Evolutionary conservation across 208 protist genomes (phyloP).

Genomic region (Herpetomonas samuelpessoai): DNA sequence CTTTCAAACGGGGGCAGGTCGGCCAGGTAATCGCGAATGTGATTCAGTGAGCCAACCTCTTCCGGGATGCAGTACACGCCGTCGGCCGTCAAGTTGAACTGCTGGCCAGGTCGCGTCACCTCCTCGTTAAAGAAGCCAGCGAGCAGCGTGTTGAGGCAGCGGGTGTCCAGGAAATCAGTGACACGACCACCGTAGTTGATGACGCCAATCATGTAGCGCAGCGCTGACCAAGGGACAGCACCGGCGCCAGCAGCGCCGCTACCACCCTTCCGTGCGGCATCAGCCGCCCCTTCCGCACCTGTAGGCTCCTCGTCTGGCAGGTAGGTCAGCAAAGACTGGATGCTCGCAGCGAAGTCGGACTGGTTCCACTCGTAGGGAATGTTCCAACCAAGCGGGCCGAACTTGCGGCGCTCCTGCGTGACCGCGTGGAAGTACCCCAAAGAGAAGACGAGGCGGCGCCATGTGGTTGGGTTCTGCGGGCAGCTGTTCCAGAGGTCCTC

Average conservation of each 20-base stretch:
- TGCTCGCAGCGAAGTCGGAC: constrained; percentile 87
- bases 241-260: constrained; percentile 1
- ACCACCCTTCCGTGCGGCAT: background rate
- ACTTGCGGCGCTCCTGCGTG: constrained; percentile 93
- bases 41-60: constrained; percentile 57
- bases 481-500: constrained; percentile 82
- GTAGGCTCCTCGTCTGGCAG: constrained; percentile 30
- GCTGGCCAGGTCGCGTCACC: constrained; percentile 37
- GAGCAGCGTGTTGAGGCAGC: constrained; percentile 77
- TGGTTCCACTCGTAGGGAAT: constrained; percentile 96
- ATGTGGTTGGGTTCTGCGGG: constrained; percentile 76
- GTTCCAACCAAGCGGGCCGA: constrained; percentile 95
- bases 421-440: constrained; percentile 95
- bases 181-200: constrained; percentile 96
- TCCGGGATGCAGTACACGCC: constrained; percentile 86
- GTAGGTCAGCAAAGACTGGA: constrained; percentile 82
- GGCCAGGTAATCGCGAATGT: constrained; percentile 70
- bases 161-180: constrained; percentile 91
- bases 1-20: constrained; percentile 90
- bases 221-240: constrained; percentile 76
- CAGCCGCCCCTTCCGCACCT: background rate
- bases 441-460: constrained; percentile 94
- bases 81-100: constrained; percentile 80
- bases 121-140: constrained; percentile 73
- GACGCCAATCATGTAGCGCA: constrained; percentile 92